These are phyloP conservation scores for Fusarium sp. DNA, from an alignment of 2,329 filamentous ascomycete genomes.

Conservation along the genomic window DNA sequence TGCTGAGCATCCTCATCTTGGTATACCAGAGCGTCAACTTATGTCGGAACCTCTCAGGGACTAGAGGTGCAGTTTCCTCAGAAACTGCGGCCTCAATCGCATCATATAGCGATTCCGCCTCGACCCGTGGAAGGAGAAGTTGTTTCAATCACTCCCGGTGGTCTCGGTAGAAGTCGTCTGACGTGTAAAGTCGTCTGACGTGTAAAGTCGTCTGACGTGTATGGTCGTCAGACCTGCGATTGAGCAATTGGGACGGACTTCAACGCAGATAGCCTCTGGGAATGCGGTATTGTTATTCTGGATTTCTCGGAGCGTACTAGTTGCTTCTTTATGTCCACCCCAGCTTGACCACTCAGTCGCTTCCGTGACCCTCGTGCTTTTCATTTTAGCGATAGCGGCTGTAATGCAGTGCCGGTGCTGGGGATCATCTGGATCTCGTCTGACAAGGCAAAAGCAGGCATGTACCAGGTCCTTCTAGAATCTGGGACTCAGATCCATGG, in stretches of 20 bases:
- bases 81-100: neutral
- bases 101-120: fast-evolving
- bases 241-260: neutral
- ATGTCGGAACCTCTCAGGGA: neutral
- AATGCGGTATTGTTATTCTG: neutral
- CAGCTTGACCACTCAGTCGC: neutral
- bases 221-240: neutral
- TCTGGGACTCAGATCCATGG: no score
- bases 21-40: neutral
- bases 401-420: neutral
- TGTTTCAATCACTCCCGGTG: neutral
- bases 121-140: neutral
- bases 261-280: neutral
- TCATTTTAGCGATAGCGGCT: neutral
- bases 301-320: neutral
- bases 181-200: neutral
- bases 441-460: no score
- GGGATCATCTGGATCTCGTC: neutral
- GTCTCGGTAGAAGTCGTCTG: neutral
- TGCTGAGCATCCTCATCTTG: neutral
- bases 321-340: neutral
- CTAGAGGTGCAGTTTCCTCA: neutral
- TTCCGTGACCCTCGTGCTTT: neutral
- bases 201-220: neutral
- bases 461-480: no score